A percentile compares a stretch with the other conserved stretches of the same genome.
Evolutionary conservation across 2,329 filamentous ascomycete species (phyloP).

Genomic region (Nakataea oryzae): DNA sequence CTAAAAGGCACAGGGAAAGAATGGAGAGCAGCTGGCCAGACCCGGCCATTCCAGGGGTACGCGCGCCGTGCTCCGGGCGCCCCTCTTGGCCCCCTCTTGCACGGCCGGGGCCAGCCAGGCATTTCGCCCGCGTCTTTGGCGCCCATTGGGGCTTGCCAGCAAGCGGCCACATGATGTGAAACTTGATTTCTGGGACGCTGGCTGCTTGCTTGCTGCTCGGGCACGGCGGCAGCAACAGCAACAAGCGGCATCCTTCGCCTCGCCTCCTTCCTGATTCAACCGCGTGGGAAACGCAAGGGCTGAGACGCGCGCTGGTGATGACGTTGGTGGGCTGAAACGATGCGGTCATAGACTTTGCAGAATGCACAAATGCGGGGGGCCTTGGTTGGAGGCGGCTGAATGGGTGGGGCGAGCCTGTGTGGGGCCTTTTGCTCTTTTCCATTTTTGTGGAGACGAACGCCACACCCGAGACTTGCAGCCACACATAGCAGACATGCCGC

Average conservation of each 20-base stretch:
- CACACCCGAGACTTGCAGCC: background rate
- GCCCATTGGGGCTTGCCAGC: too few relatives aligned
- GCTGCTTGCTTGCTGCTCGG: too few relatives aligned
- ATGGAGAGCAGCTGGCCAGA: background rate
- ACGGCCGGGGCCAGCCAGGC: too few relatives aligned
- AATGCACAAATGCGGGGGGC: too few relatives aligned
- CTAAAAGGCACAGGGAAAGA: background rate
- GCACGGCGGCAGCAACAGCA: too few relatives aligned
- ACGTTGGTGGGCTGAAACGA: background rate
- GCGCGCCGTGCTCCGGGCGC: background rate
- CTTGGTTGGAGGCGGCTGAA: background rate
- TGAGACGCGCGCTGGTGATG: background rate
- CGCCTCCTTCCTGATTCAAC: too few relatives aligned
- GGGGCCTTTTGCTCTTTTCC: background rate
- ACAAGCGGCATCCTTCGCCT: too few relatives aligned
- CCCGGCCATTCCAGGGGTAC: background rate
- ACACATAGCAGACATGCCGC: background rate
- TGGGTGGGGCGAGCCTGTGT: background rate
- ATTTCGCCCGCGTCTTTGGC: too few relatives aligned
- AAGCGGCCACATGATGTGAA: background rate
- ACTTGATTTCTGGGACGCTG: too few relatives aligned
- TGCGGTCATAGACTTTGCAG: background rate
- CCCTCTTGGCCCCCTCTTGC: too few relatives aligned
- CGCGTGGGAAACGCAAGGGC: background rate
- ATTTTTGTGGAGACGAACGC: too few relatives aligned